These are phyloP conservation scores for Cladosporium sp. DNA, from an alignment of 2,329 filamentous ascomycete species.

Conservation along the genomic window DNA sequence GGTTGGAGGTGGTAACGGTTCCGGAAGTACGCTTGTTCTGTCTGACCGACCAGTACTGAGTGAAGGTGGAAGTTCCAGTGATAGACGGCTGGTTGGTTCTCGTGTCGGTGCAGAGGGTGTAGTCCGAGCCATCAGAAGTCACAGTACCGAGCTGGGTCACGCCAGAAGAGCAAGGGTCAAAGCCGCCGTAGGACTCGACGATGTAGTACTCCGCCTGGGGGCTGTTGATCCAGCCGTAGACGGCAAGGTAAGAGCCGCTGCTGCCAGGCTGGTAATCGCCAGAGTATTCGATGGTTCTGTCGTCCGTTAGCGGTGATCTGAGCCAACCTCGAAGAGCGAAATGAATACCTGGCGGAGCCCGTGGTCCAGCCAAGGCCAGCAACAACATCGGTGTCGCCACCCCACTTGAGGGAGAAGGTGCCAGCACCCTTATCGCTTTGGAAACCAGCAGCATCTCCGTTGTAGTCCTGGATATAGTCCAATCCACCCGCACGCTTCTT, in stretches of 20 bases:
- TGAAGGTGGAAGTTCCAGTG: conserved; percentile 37
- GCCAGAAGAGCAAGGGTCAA: conserved; percentile 30
- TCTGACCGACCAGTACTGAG: conserved; percentile 41
- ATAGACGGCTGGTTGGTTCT: conserved; percentile 38
- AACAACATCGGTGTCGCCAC: conserved; percentile 19
- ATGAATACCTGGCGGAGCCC: conserved; percentile 17
- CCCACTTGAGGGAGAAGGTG: conserved; percentile 18
- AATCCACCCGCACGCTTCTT: conserved; percentile 13
- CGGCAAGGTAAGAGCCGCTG: conserved; percentile 48
- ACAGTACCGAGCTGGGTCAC: conserved; percentile 31
- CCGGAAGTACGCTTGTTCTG: conserved; percentile 28
- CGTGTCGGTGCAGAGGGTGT: conserved; percentile 36
- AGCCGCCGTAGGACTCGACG: conserved; percentile 49
- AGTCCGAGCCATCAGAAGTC: conserved; percentile 34
- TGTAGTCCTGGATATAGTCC: conserved; percentile 19
- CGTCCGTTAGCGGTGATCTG: not conserved
- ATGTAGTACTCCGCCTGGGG: conserved; percentile 53
- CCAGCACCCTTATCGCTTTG: conserved; percentile 15
- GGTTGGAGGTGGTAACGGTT: conserved; percentile 19
- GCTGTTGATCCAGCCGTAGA: conserved; percentile 54
- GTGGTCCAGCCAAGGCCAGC: conserved; percentile 20
- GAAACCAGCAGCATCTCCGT: conserved; percentile 16
- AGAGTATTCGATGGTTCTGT: conserved; percentile 26
- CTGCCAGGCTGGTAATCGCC: conserved; percentile 36
- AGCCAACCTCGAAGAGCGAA: too few species aligned